Percentiles rank a stretch among this genome's conserved stretches.
Evolutionary conservation across 192 early-diverging fungal genomes (phyloP).

Genomic region (Diversispora epigaea): DNA sequence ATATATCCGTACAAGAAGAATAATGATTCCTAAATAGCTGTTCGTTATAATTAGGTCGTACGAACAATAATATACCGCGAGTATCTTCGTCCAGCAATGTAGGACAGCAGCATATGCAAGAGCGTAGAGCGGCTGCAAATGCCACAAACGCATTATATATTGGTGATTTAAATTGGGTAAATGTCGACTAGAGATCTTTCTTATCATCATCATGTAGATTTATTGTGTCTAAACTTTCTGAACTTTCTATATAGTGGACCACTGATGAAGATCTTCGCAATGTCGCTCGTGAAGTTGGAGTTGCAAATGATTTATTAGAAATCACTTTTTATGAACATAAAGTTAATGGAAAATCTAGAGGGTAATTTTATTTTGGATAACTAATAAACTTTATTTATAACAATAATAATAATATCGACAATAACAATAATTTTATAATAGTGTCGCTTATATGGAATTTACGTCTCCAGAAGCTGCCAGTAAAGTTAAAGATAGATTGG

Average conservation of each 20-base stretch:
- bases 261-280: constrained; percentile 54
- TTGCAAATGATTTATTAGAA: constrained; percentile 50
- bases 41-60: constrained; percentile 5
- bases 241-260: constrained; percentile 47
- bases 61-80: constrained; percentile 18
- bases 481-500: constrained; percentile 43
- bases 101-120: constrained; percentile 8
- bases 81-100: constrained; percentile 17
- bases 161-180: constrained; percentile 50
- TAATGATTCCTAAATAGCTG: not conserved
- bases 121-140: constrained; percentile 33
- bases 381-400: not conserved
- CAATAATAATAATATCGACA: not conserved
- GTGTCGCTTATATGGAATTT: constrained; percentile 58
- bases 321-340: constrained; percentile 63
- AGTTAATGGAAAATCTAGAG: constrained; percentile 66
- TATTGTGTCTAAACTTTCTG: not conserved
- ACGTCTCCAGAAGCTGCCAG: constrained; percentile 41
- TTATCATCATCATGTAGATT: not conserved
- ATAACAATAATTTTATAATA: constrained; percentile 1
- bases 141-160: constrained; percentile 47
- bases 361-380: constrained; percentile 27
- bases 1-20: not conserved
- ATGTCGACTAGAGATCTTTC: not conserved
- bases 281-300: constrained; percentile 47